Conservation (phyloP, 2,329 filamentous ascomycete genomes). For the Coniochaeta sp. region DNA sequence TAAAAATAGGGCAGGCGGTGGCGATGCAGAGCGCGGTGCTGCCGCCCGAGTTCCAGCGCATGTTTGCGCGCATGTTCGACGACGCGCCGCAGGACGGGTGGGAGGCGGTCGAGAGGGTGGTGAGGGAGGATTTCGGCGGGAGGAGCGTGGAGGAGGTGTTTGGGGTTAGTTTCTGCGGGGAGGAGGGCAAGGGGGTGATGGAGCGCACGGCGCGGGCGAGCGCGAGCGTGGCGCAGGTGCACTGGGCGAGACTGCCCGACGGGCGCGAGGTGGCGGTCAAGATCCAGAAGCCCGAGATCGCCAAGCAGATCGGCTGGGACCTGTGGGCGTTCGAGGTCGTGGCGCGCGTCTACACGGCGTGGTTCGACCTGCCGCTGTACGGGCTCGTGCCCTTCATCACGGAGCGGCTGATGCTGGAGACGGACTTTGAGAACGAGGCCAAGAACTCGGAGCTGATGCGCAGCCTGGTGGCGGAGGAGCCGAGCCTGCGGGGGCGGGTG, state of each 20-base stretch:
- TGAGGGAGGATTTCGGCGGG: slow-evolving; percentile 81
- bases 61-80: slow-evolving; percentile 96
- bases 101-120: slow-evolving; percentile 77
- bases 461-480: slow-evolving; percentile 65
- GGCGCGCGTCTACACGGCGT: slow-evolving; percentile 72
- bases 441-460: slow-evolving; percentile 83
- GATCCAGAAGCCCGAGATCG: slow-evolving; percentile 93
- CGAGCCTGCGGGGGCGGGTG: slow-evolving; percentile 68
- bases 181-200: slow-evolving; percentile 59
- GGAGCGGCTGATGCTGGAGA: slow-evolving; percentile 86
- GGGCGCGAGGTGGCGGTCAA: slow-evolving; percentile 92
- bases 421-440: slow-evolving; percentile 90
- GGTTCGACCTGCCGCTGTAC: slow-evolving; percentile 91
- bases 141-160: slow-evolving; percentile 84
- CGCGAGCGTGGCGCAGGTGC: slow-evolving; percentile 93
- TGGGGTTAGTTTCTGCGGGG: slow-evolving; percentile 72
- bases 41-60: slow-evolving; percentile 89
- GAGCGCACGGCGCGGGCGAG: slow-evolving; percentile 59
- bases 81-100: slow-evolving; percentile 91
- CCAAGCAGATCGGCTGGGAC: slow-evolving; percentile 86
- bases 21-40: slow-evolving; percentile 96
- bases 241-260: slow-evolving; percentile 82
- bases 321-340: slow-evolving; percentile 93
- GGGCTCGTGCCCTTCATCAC: slow-evolving; percentile 86
- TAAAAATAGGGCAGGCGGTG: slow-evolving; percentile 97